Conservation (phyloP, 768 basidiomycete genomes). For the Suillus americanus region DNA sequence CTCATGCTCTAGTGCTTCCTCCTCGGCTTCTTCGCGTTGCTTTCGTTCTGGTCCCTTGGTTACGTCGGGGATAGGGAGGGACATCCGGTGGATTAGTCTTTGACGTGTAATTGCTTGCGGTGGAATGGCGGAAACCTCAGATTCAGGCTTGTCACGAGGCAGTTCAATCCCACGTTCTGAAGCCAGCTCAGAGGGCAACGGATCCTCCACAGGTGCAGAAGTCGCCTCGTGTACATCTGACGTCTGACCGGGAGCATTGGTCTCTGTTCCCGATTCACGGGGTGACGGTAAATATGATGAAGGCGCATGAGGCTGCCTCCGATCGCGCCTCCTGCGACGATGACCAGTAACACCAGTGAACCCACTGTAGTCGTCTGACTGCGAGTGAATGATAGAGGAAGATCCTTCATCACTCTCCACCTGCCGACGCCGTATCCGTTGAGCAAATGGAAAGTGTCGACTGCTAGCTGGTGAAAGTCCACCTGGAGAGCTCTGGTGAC, state of each 20-base stretch:
- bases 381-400: slow-evolving; percentile 45
- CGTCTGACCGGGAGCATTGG: slow-evolving; percentile 8
- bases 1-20: slow-evolving; percentile 48
- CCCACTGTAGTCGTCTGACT: slow-evolving; percentile 41
- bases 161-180: slow-evolving; percentile 10
- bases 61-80: slow-evolving; percentile 27
- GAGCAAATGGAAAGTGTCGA: slow-evolving; percentile 38
- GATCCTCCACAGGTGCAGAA: slow-evolving; percentile 10
- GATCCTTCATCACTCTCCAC: slow-evolving; percentile 48
- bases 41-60: slow-evolving; percentile 9
- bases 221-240: slow-evolving; percentile 7
- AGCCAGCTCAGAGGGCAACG: slow-evolving; percentile 2
- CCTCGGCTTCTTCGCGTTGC: slow-evolving; percentile 43
- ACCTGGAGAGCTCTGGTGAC: slow-evolving; percentile 24
- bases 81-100: slow-evolving; percentile 28
- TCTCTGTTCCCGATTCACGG: slow-evolving; percentile 15
- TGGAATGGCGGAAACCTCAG: neutral
- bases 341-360: slow-evolving; percentile 13
- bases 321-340: slow-evolving; percentile 11
- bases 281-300: slow-evolving; percentile 22
- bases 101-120: neutral
- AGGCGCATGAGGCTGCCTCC: slow-evolving; percentile 25
- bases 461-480: slow-evolving; percentile 46
- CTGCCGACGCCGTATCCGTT: slow-evolving; percentile 33
- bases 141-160: slow-evolving; percentile 3